Conservation (phyloP, 2,329 filamentous ascomycete genomes). For the Verticillium nubilum region DNA sequence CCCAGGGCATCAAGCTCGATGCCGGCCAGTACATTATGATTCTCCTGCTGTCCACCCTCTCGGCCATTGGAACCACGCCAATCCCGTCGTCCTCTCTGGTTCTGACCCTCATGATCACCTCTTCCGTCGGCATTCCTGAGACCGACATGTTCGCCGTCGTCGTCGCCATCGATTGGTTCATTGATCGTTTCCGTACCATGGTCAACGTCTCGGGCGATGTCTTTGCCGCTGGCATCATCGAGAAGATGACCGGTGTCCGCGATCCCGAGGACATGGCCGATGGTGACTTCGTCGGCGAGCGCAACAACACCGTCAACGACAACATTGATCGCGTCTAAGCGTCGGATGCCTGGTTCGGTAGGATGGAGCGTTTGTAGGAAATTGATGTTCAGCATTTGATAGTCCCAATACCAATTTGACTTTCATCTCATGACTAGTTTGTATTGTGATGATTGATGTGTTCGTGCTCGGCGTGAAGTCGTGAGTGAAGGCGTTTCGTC, state of each 20-base stretch:
- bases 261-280: constrained; percentile 12
- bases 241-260: constrained; percentile 31
- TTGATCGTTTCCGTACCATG: constrained; percentile 49
- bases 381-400: background rate
- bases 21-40: constrained; percentile 43
- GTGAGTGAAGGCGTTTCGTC: background rate
- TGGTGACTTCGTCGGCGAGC: background rate
- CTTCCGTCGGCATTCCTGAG: constrained; percentile 35
- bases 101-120: constrained; percentile 45
- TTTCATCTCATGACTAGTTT: background rate
- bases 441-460: background rate
- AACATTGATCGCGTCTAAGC: background rate
- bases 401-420: constrained; percentile 1
- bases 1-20: constrained; percentile 37
- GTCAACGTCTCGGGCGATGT: constrained; percentile 46
- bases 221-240: constrained; percentile 33
- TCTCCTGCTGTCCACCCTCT: constrained; percentile 40
- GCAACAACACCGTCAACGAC: background rate
- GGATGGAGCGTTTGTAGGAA: background rate
- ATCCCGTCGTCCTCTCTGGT: constrained; percentile 48
- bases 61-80: constrained; percentile 48
- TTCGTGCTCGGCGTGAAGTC: background rate
- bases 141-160: constrained; percentile 47
- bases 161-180: constrained; percentile 49
- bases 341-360: background rate